These are phyloP conservation scores for Leonotis leonurus DNA, from an alignment of 257 asterid genomes.

Conservation along the genomic window DNA sequence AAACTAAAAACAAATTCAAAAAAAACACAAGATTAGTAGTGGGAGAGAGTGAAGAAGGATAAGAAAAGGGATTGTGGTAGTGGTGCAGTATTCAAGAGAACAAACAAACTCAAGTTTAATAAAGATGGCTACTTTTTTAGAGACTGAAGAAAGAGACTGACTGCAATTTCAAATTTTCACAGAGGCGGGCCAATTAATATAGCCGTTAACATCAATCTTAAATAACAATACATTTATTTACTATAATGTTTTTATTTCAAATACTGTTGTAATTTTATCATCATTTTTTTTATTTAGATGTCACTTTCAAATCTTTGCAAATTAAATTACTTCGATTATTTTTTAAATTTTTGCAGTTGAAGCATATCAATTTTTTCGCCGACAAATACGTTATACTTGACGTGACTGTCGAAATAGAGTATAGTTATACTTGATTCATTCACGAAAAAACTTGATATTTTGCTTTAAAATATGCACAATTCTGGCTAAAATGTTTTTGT, in stretches of 20 bases:
- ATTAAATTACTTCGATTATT: no score
- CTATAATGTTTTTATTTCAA: background rate
- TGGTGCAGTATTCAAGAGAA: slow-evolving; percentile 49
- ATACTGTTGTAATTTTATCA: background rate
- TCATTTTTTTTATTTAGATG: no score
- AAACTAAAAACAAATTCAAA: background rate
- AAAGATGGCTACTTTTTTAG: slow-evolving; percentile 34
- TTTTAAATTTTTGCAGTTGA: no score
- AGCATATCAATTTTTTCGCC: no score
- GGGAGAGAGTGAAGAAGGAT: slow-evolving; percentile 11
- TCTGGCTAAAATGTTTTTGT: no score
- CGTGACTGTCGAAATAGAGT: no score
- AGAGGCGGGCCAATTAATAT: slow-evolving; percentile 34
- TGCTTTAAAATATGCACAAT: no score
- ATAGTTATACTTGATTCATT: no score
- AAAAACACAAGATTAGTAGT: background rate
- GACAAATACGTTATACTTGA: no score
- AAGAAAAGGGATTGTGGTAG: slow-evolving; percentile 23
- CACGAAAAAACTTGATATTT: no score
- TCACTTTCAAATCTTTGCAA: no score
- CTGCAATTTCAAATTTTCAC: slow-evolving; percentile 51
- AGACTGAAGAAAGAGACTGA: slow-evolving; percentile 28
- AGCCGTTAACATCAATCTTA: slow-evolving; percentile 41
- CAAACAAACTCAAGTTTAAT: slow-evolving; percentile 25
- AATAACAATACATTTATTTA: background rate